Evolutionary conservation across 2,329 filamentous ascomycete genomes (phyloP), one percentile per base, ranked within the genome.

Genomic region (Epichloe uncinata): DNA sequence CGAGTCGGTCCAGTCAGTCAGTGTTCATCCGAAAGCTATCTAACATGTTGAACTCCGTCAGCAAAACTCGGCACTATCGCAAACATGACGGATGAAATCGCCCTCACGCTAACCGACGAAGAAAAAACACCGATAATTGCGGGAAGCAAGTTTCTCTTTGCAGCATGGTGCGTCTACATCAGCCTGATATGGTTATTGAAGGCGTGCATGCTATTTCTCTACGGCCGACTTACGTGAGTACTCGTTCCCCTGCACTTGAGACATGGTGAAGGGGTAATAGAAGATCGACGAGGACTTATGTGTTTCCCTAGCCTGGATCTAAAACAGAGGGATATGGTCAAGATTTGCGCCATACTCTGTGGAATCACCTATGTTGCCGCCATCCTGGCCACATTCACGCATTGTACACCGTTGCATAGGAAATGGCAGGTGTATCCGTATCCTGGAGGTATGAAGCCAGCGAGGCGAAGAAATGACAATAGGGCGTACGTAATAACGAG

Each of bases 181-280:
- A 65, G 64, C 4, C 54, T 72, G 15, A 70, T 72, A 16, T 72
- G 69, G 66, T 55, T 61, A 44, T 57, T 72, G 22, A 72, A 72
- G 51, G 66, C 62, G 5, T 67, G 66, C 52, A 68, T 71, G 56
- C 55, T 71, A n/a, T 71, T 64, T 52, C 67, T 71, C 50, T 71
- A 68, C 53, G 60, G 63, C 44, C 63, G 69, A 41, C 61, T 72
- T 52, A 72, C 69, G 68, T 70, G 59, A 44, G 66, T 12, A 37
- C n/a, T 26, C 33, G 13, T 20, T 18, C 18, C 3, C 33, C 12
- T 42, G 5, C 12, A 22, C 11, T 16, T 11, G 12, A 20, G 18
- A 42, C 18, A 22, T 11, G 11, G 20, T 12, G 40, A 18, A 12
- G 20, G 18, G 18, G 5, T 1, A 15, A 18, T 42, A 18, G n/a